Base-by-base conservation (phyloP, 441 rosid genomes). In the Melastoma candidum region DNA sequence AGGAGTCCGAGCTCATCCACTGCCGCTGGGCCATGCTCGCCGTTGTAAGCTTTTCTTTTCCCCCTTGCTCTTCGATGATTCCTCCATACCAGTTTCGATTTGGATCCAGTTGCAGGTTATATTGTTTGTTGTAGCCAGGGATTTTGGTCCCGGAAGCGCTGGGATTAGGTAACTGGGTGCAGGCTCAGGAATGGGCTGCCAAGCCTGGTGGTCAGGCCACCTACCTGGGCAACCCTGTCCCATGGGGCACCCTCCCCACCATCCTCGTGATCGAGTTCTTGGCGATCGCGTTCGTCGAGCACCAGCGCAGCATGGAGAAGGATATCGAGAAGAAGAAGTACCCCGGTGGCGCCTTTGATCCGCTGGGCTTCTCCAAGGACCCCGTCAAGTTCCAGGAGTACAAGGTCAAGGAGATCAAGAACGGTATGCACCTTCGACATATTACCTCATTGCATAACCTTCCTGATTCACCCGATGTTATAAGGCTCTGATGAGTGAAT, bases 1-100 rank as follows among this genome's bases (percentile, higher is more conserved):
- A 85, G 79, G 98, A 85, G 56, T 92, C 98, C 36, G 98, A 92
- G 58, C 78, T 92, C 71, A 70, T 74, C 41, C 98, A 92, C 80
- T 92, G 97, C 82, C 82, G 98, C 85, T 92, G 98, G 97, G 90
- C 88, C 47, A 92, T 92, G 97, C 97, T 92, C 41, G 97, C 97
- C 55, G 98, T 85, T 73, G 98, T 92, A 77, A 85, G 93, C 76
- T 61, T 13, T 24, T 46, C 46, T 10, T 46, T 44, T 39, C 49
- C 8, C 26, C 7, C 13, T 0, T 12, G 13, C 46, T 45, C 0
- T 43, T 39, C 10, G 29, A 26, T 54, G 0, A 2, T 17, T 13
- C 11, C 24, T 12, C 22, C 9, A 8, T n/a, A 56, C 44, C 6
- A 1, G 22, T 39, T 13, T 26, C 41, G n/a, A 26, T 12, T 47